Conservation (phyloP, 768 basidiomycete species). For the Pisolithus marmoratus region DNA sequence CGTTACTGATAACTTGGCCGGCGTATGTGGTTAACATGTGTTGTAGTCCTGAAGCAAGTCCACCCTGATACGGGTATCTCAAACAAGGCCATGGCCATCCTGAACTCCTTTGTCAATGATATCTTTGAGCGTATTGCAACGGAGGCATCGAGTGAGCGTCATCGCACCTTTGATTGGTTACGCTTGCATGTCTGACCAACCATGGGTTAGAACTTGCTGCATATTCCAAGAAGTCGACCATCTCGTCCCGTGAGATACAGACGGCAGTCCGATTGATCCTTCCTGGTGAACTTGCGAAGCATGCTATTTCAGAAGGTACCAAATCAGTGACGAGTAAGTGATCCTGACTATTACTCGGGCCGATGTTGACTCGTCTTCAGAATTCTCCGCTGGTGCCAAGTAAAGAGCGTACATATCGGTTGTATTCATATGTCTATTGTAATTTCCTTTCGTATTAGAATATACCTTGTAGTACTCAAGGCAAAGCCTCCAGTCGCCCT, state of each 20-base stretch:
- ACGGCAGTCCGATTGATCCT: conserved; percentile 79
- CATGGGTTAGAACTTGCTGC: conserved; percentile 62
- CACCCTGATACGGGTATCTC: conserved; percentile 94
- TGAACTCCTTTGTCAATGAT: conserved; percentile 82
- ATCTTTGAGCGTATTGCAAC: conserved; percentile 79
- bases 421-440: conserved; percentile 32
- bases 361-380: conserved; percentile 23
- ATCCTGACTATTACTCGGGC: background rate
- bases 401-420: conserved; percentile 27
- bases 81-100: conserved; percentile 81
- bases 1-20: conserved; percentile 6
- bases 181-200: background rate
- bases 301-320: conserved; percentile 83
- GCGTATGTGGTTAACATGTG: background rate
- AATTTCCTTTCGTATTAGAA: conserved; percentile 24
- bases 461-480: conserved; percentile 14
- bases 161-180: background rate
- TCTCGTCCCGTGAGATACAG: conserved; percentile 89
- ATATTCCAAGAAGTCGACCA: conserved; percentile 87
- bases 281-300: conserved; percentile 82
- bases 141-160: conserved; percentile 59
- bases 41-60: conserved; percentile 77
- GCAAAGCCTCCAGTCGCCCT: too few relatives aligned
- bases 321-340: conserved; percentile 64
- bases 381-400: conserved; percentile 60